These are phyloP conservation scores for Paratinospora sagittata DNA, from an alignment of 164 flowering plant genomes.

Conservation along the genomic window DNA sequence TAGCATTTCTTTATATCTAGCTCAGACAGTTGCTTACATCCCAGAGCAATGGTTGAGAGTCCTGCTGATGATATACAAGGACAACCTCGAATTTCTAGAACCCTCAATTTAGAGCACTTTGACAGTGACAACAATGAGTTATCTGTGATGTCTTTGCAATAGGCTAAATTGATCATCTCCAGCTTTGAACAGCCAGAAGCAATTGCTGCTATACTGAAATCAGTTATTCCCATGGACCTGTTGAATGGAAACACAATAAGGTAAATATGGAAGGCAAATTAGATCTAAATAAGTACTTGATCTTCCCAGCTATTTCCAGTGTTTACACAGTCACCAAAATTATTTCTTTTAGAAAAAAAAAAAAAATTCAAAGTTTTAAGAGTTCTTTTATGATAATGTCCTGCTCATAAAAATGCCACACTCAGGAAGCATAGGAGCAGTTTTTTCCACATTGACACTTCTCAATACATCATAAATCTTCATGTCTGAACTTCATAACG, in stretches of 20 bases:
- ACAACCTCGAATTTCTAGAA: slow-evolving; percentile 75
- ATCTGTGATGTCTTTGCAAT: slow-evolving; percentile 62
- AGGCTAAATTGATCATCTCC: slow-evolving; percentile 68
- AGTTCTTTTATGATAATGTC: too few relatives aligned
- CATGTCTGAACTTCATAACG: too few relatives aligned
- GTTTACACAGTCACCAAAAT: too few relatives aligned
- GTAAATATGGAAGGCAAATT: neutral
- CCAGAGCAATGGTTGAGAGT: slow-evolving; percentile 53
- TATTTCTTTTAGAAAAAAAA: too few relatives aligned
- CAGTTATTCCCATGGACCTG: slow-evolving; percentile 67
- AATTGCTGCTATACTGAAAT: slow-evolving; percentile 55
- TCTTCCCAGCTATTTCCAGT: too few relatives aligned
- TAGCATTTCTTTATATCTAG: slow-evolving; percentile 78
- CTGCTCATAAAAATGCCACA: too few relatives aligned
- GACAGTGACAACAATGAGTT: slow-evolving; percentile 53
- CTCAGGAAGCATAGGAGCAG: too few relatives aligned
- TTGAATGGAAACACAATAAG: neutral
- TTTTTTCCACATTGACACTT: too few relatives aligned
- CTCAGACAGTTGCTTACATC: slow-evolving; percentile 59
- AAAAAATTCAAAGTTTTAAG: too few relatives aligned
- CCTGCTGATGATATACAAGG: slow-evolving; percentile 60
- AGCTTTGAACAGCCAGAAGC: slow-evolving; percentile 57
- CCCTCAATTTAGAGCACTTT: slow-evolving; percentile 50
- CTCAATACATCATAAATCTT: too few relatives aligned
- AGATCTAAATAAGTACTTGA: too few relatives aligned